Percentiles rank a stretch among this genome's conserved stretches.
Conservation (phyloP, 139 green algal genomes). For the Auxenochlorella pyrenoidosa region DNA sequence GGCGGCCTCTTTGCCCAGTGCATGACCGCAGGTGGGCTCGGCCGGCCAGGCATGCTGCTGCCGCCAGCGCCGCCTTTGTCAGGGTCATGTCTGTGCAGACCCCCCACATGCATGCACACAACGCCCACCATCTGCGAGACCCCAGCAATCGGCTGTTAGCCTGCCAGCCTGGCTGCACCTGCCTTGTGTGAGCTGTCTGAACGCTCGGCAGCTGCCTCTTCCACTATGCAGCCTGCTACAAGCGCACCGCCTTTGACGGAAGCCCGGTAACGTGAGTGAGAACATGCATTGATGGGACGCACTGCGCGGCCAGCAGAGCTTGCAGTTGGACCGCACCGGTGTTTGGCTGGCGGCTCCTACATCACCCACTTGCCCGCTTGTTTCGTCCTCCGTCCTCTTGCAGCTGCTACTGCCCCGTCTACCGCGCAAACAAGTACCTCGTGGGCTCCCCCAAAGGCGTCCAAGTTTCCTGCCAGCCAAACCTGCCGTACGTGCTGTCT, state of each 20-base stretch:
- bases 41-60: background rate
- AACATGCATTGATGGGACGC: too few relatives aligned
- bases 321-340: too few relatives aligned
- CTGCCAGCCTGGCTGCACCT: background rate
- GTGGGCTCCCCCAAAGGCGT: background rate
- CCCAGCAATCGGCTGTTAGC: too few relatives aligned
- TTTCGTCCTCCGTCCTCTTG: too few relatives aligned
- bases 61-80: too few relatives aligned
- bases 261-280: background rate
- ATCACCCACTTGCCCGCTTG: too few relatives aligned
- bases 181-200: background rate
- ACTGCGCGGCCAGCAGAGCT: too few relatives aligned
- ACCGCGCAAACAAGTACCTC: background rate
- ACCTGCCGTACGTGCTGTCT: background rate
- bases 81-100: too few relatives aligned
- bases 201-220: background rate
- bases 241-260: conserved; percentile 18
- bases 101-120: background rate
- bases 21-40: conserved; percentile 16
- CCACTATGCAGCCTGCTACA: conserved; percentile 19
- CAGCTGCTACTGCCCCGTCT: conserved; percentile 31
- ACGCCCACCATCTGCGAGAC: background rate
- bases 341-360: too few relatives aligned
- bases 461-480: background rate
- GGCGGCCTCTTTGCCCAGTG: conserved; percentile 29